Percentiles rank a stretch among this genome's conserved stretches.
Evolutionary conservation across 495 filamentous ascomycete species (phyloP).

Genomic region (Tuber borchii): DNA sequence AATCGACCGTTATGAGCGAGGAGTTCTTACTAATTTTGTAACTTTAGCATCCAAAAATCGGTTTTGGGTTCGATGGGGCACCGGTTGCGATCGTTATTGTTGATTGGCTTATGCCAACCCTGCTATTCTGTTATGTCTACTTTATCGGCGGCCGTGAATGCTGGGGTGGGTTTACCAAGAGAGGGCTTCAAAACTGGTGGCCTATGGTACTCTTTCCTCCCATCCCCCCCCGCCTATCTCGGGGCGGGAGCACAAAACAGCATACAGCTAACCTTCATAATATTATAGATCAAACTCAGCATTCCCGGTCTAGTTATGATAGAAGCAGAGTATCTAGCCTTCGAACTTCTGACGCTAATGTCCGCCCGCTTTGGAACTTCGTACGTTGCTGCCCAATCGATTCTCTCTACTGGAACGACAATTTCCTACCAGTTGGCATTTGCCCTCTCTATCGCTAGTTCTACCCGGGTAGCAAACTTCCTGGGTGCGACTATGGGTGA

Average conservation of each 20-base stretch:
- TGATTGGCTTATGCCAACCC: slow-evolving; percentile 69
- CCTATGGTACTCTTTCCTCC: slow-evolving; percentile 31
- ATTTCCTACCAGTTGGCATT: slow-evolving; percentile 59
- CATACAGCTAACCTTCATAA: slow-evolving; percentile 48
- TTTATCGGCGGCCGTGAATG: slow-evolving; percentile 72
- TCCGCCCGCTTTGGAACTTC: slow-evolving; percentile 64
- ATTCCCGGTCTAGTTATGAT: slow-evolving; percentile 86
- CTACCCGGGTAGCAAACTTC: slow-evolving; percentile 61
- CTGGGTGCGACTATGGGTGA: slow-evolving; percentile 62
- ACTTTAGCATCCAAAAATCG: slow-evolving; percentile 50
- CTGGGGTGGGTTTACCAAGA: slow-evolving; percentile 72
- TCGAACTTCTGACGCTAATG: slow-evolving; percentile 69
- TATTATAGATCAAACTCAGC: slow-evolving; percentile 60
- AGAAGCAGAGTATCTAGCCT: slow-evolving; percentile 80
- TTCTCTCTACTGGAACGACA: slow-evolving; percentile 51
- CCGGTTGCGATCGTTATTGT: slow-evolving; percentile 78
- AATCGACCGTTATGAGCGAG: neutral
- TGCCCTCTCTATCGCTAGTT: slow-evolving; percentile 56
- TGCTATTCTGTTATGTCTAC: slow-evolving; percentile 66
- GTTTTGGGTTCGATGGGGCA: slow-evolving; percentile 75
- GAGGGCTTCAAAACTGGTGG: slow-evolving; percentile 69
- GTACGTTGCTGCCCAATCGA: slow-evolving; percentile 59
- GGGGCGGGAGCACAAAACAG: neutral
- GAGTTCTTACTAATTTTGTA: neutral
- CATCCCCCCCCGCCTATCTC: neutral